These are phyloP conservation scores for Rhynchospora pubera DNA, from an alignment of 176 grass and related monocot species.

Conservation along the genomic window DNA sequence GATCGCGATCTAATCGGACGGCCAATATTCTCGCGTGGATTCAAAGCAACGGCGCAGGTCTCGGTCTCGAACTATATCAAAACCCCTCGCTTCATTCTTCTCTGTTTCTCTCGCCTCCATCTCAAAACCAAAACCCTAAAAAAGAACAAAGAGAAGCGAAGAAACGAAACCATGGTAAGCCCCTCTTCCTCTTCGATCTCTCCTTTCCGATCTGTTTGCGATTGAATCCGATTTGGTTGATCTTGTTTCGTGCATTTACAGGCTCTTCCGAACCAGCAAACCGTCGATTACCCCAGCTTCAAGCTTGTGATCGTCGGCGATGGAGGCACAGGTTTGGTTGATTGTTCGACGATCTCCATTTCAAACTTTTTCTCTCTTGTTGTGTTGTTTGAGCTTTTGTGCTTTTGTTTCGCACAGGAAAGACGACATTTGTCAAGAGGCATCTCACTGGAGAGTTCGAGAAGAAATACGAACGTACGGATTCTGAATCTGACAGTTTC, in stretches of 20 bases:
- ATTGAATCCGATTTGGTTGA: not conserved
- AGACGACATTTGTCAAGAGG: conserved; percentile 21
- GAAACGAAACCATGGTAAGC: not conserved
- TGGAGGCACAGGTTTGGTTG: conserved; percentile 19
- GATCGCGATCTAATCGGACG: conserved; percentile 22
- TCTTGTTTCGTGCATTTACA: not conserved
- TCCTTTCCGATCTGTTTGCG: not conserved
- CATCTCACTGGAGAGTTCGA: conserved; percentile 25
- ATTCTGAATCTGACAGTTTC: not conserved
- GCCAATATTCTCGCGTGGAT: conserved; percentile 19
- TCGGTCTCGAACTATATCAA: not conserved
- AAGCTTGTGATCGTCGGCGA: conserved; percentile 22
- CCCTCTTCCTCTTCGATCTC: not conserved
- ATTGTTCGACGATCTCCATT: not conserved
- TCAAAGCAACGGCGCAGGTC: conserved; percentile 10
- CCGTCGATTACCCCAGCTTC: conserved; percentile 27
- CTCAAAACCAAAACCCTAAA: conserved; percentile 6
- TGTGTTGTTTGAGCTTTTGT: not conserved
- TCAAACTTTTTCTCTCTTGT: not conserved
- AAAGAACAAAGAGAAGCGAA: not conserved
- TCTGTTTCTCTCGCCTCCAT: conserved; percentile 5
- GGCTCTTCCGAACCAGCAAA: conserved; percentile 33
- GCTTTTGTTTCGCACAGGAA: not conserved
- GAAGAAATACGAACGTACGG: conserved; percentile 18
- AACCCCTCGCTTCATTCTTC: not conserved